phyloP scores from a whole-genome alignment of 2,329 filamentous ascomycete species.

The Fusarium armeniacum region DNA sequence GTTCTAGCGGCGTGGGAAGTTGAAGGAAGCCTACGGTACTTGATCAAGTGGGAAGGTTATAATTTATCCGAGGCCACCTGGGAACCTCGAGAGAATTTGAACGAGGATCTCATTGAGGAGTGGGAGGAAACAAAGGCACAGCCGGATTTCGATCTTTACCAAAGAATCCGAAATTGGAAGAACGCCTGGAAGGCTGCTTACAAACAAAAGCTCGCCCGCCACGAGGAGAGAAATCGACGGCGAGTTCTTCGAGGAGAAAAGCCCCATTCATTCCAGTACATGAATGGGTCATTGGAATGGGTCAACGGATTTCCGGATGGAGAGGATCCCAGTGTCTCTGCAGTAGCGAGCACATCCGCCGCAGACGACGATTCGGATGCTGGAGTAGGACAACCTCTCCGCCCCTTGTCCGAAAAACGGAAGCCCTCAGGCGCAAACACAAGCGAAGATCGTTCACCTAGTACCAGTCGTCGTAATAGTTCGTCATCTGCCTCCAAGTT shows the following conservation, averaged over 20 bases:
- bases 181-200: slow-evolving; percentile 51
- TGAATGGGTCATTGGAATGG: slow-evolving; percentile 46
- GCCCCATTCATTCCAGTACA: slow-evolving; percentile 39
- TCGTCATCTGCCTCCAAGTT: slow-evolving; percentile 7
- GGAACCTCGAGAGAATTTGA: slow-evolving; percentile 65
- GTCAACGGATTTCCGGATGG: slow-evolving; percentile 29
- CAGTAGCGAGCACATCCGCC: slow-evolving; percentile 13
- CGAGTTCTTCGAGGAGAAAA: slow-evolving; percentile 57
- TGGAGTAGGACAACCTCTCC: slow-evolving; percentile 8
- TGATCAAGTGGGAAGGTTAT: slow-evolving; percentile 58
- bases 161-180: slow-evolving; percentile 58
- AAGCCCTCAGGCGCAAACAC: slow-evolving; percentile 5
- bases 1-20: slow-evolving; percentile 64
- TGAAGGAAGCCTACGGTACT: slow-evolving; percentile 49
- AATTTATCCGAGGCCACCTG: slow-evolving; percentile 59
- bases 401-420: slow-evolving; percentile 13
- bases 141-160: slow-evolving; percentile 54
- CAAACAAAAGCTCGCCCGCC: slow-evolving; percentile 54
- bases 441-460: slow-evolving; percentile 12
- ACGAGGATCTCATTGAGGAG: slow-evolving; percentile 54
- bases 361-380: slow-evolving; percentile 14
- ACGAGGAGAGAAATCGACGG: slow-evolving; percentile 61
- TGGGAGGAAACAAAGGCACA: slow-evolving; percentile 62
- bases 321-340: slow-evolving; percentile 9
- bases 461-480: slow-evolving; percentile 19